Evolutionary conservation across 139 green algal species (phyloP).

Genomic region (Auxenochlorella pyrenoidosa): DNA sequence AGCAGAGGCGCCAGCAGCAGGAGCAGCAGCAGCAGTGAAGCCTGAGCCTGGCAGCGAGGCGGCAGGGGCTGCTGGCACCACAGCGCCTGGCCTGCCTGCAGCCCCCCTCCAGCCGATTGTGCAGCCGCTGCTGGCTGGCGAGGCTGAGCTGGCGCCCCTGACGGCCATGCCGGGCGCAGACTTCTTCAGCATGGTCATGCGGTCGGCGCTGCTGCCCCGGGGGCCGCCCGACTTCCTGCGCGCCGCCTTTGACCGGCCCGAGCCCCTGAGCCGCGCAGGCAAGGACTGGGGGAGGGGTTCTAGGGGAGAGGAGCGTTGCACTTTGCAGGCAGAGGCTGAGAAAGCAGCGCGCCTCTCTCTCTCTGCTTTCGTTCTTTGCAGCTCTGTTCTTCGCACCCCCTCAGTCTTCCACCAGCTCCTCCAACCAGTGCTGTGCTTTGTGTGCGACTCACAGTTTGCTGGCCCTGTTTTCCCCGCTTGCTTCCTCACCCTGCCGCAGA

Average conservation of each 20-base stretch:
- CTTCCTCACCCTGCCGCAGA: slow-evolving; percentile 10
- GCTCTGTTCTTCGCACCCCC: no score
- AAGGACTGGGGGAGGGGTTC: background rate
- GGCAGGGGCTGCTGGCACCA: background rate
- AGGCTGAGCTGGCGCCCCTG: slow-evolving; percentile 1
- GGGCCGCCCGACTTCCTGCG: slow-evolving; percentile 43
- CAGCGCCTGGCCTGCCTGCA: background rate
- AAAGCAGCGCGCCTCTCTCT: no score
- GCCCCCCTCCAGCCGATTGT: background rate
- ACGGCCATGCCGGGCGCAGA: slow-evolving; percentile 18
- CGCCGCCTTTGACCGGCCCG: slow-evolving; percentile 35
- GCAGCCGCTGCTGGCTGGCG: slow-evolving; percentile 11
- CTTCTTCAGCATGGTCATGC: slow-evolving; percentile 40
- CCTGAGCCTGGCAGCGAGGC: background rate
- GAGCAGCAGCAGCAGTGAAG: background rate
- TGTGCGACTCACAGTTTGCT: no score
- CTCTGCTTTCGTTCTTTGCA: no score
- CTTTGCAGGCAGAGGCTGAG: no score
- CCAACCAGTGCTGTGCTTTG: no score
- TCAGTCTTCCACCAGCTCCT: no score
- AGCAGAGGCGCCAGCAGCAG: background rate
- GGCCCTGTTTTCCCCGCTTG: background rate
- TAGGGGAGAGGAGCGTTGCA: background rate
- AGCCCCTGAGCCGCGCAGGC: slow-evolving; percentile 31
- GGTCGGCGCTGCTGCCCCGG: slow-evolving; percentile 19